Base-by-base conservation (phyloP, 192 early-diverging fungal genomes). In the Phlyctochytrium arcticum region DNA sequence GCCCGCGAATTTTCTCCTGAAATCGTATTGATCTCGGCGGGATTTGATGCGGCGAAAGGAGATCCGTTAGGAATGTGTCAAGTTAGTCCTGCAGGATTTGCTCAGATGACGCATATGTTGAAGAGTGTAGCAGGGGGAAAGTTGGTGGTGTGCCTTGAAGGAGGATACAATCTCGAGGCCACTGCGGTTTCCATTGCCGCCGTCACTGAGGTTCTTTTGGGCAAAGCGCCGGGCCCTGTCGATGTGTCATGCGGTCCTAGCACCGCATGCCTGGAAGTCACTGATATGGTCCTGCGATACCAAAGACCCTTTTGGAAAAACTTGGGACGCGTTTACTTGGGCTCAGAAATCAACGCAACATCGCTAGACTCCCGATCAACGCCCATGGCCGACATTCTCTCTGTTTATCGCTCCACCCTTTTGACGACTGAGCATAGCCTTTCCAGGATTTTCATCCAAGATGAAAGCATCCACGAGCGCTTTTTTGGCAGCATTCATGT, bases 1-100 rank as follows among this genome's bases (percentile, higher is more conserved):
- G 89, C 90, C 4, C 61, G 70, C 6, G 91, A 95, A 72, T 96
- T 94, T 70, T 58, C 62, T 3, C 95, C 94, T 0, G 86, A 95
- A 51, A 68, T 97, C 34, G 83, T 96, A 48, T 17, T 68, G 77
- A 92, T 98, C 1, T 89, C 91, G 1, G 85, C 90, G 7, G 95
- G 95, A 9, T 98, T 96, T 66, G 95, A 98, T 72, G 93, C 91
- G 1, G 92, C 92, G 6, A 48, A 51, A 46, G 88, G 87, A 36
- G 95, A 98, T 62, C 85, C 84, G 12, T 84, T 96, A 27, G 95
- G 95, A 23, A 79, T 84, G 48, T 94, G 92, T 61, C 54, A 83
- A 5, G 88, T 98, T 8, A 80, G 89, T 6, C 94, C 94, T 0
- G 77, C 70, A 3, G 87, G 89, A 23, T 98, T 89, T 71, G 91